Evolutionary conservation across 257 asterid species (phyloP), one percentile per base, ranked within the genome.

Genomic region (Primulina eburnea): DNA sequence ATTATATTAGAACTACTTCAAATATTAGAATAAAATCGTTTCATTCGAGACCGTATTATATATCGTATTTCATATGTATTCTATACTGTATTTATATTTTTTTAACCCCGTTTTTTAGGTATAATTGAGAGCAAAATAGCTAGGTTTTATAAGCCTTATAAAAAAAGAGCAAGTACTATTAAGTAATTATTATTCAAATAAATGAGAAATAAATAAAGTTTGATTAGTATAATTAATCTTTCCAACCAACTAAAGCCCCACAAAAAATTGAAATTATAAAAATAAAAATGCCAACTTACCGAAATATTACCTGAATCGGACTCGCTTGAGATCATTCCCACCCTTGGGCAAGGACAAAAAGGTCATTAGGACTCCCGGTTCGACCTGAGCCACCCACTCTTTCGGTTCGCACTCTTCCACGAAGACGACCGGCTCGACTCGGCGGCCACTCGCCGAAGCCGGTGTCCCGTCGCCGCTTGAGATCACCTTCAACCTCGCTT

Each of bases 341-440:
- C 98, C 98, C 28, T 92, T 89, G 55, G 96, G 97, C 82, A 90
- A 67, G 29, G 98, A 93, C 76, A 93, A 70, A 68, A 93, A 93
- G 7, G 98, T 93, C 82, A 93, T 93, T 66, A 93, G 74, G 11
- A 93, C 98, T 5, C 98, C 98, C 72, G 97, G 92, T 75, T 93
- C 98, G 70, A 93, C 97, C 79, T 93, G 98, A 34, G 97, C 97
- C 73, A 93, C 98, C 98, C 98, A 90, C 87, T 93, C 98, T 74
- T 90, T 90, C 2, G 95, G 95, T 82, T 89, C 97, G 76, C 71
- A 86, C 87, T 90, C 98, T 81, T 92, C 97, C 43, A 87, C 90
- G 76, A 92, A 88, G 73, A 90, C 95, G 16, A 88, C 86, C 75
- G 96, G 87, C 40, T 88, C 96, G 37, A 77, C 86, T 62, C 97